Evolutionary conservation across 768 basidiomycete species (phyloP), one percentile per base, ranked within the genome.

Genomic region (Mrakia gelida): DNA sequence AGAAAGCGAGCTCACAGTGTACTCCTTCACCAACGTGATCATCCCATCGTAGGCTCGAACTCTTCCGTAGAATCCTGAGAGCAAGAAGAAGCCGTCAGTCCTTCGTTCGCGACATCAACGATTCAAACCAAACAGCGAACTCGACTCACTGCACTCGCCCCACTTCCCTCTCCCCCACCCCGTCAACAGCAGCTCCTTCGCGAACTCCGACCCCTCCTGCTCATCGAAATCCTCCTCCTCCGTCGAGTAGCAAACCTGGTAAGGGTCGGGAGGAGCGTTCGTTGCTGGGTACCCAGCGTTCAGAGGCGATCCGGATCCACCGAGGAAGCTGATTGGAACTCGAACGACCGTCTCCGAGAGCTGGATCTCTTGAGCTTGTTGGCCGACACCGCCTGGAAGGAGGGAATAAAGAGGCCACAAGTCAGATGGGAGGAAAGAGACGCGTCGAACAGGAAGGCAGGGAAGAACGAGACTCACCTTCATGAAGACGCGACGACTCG

Each of bases 301-400:
- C 63, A 78, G 77, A 18, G 67, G 26, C 0, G 72, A 21, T 52
- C 77, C 77, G 9, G 73, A 65, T 15, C 77, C 77, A 0, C 77
- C 77, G 32, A 78, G 62, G 21, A 32, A 8, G 9, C 13, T 7
- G 16, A 59, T 63, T 0, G 59, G 71, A 3, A 65, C 63, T 32
- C 71, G 62, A 16, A 78, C 73, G 72, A 78, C 67, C n/a, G 59
- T 72, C 41, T 78, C 77, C 26, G n/a, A 34, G 30, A 78, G 67
- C 13, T 56, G 16, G 28, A 78, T 61, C 77, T 78, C 71, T 28
- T 73, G 73, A 7, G 45, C 72, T 41, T 78, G 77, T 38, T 73
- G 71, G 21, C 77, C 77, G 28, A 73, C 63, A n/a, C 52, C 56
- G 38, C 62, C 72, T 73, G 52, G 4, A 28, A 15, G 3, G 21